Base-by-base conservation (phyloP, 176 grass and related monocot genomes). In the Avena sativa region DNA sequence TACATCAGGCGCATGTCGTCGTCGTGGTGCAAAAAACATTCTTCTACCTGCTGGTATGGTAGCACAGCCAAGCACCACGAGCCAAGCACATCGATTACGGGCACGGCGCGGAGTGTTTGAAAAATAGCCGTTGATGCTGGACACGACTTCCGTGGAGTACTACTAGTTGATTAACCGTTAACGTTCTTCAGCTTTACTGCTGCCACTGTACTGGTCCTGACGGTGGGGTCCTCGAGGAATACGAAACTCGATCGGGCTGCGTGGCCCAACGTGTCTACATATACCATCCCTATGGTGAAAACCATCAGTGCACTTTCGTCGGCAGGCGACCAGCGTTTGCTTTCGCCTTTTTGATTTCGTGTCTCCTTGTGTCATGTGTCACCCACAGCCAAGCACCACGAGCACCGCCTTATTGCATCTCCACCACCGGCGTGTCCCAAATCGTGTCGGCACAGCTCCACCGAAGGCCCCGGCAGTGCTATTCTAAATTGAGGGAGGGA, bases 71-170 rank as follows among this genome's bases (percentile, higher is more conserved):
- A n/a, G n/a, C n/a, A n/a, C n/a, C n/a, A n/a, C n/a, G n/a, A n/a
- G n/a, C n/a, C n/a, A n/a, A n/a, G n/a, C n/a, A n/a, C n/a, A n/a
- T n/a, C n/a, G n/a, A n/a, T n/a, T 10, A 21, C 12, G 13, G 11
- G n/a, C 48, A 75, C 36, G 25, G 21, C 10, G 48, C 58, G 20
- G 68, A 26, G 75, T 81, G 69, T 89, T 89, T 69, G 83, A 89
- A 86, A 89, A 68, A 10, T 70, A 89, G 69, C 77, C 88, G 88
- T 89, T 84, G 75, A 30, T 30, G 28, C 28, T 30, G 28, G 28
- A 1, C 28, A 30, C 28, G 1, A 40, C 38, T 40, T 40, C 38
- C 38, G 38, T 40, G 38, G 38, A 5, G 36, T 38, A 36, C 34
- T 28, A 28, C 1, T 32, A 34, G 1, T 40, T 40, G 5, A 0